Evolutionary conservation across 1,284 basidiomycete genomes (phyloP), one percentile per base, ranked within the genome.

Genomic region (Phlebopus sp.): DNA sequence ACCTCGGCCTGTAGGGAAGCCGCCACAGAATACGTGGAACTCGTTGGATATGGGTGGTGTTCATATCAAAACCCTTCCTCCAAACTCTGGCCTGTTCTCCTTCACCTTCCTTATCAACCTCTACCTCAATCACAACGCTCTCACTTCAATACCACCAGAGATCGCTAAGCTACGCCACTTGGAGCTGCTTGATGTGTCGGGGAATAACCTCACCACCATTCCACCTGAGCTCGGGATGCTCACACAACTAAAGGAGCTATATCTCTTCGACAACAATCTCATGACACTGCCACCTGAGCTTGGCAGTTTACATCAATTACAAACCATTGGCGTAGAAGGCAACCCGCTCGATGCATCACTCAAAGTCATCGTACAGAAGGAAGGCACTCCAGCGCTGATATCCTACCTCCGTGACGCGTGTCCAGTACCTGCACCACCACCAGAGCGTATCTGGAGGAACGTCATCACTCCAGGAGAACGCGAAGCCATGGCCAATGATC

Each of bases 41-140:
- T 92, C 92, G 11, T 76, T 99, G 50, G 96, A 99, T 70, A 93
- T 99, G 83, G 96, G 97, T 49, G 96, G 96, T 4, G 86, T 97
- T 52, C 82, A 85, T 55, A 82, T 99, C 64, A 96, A 96, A 78
- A 93, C 90, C 57, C 76, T 99, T 42, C 90, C 94, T 23, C 71
- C 82, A 10, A 83, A 82, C 11, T 85, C 90, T 41, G 89, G 86
- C 52, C 76, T 97, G 30, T 99, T 98, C 74, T 77, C 84, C n/a
- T 98, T 97, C 75, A 80, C 80, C 14, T 93, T 92, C 74, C 84
- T 99, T 54, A 91, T 90, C 53, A 91, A 88, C 55, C 83, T 99
- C 47, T 99, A 97, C 71, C 90, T 99, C 70, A 98, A 98, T 62
- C 96, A 99, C 76, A 99, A 99, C 64, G 77, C 84, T 30, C 79